Conservation (phyloP, 1,284 basidiomycete species). For the Apiotrichum porosum region DNA sequence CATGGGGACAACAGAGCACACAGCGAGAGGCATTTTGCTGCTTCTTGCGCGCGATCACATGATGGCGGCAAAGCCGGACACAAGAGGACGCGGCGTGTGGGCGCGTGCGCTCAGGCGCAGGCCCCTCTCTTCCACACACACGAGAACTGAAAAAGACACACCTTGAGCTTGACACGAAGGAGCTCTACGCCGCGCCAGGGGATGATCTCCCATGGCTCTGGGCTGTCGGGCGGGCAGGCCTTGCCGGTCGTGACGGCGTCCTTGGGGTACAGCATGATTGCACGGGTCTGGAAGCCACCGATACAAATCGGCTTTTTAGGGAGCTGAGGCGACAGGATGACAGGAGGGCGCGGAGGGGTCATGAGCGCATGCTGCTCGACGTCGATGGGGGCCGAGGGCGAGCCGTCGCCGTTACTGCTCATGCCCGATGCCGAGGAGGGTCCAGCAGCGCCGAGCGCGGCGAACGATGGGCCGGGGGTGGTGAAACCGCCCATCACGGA, state of each 20-base stretch:
- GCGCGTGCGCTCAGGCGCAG: no score
- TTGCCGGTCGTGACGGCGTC: constrained; percentile 58
- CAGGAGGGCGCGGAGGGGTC: constrained; percentile 18
- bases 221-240: constrained; percentile 36
- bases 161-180: constrained; percentile 67
- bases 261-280: constrained; percentile 80
- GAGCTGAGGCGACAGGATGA: constrained; percentile 27
- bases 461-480: neutral
- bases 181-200: constrained; percentile 57
- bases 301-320: constrained; percentile 63
- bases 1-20: neutral
- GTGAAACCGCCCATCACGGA: no score
- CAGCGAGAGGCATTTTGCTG: no score
- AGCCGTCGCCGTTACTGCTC: constrained; percentile 4
- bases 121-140: no score
- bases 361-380: constrained; percentile 25
- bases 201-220: constrained; percentile 29
- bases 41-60: no score
- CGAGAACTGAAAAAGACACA: constrained; percentile 7
- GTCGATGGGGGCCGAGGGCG: constrained; percentile 29
- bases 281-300: constrained; percentile 72
- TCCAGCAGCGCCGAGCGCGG: neutral
- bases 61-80: no score
- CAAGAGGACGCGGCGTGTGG: no score
- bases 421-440: neutral